phyloP scores from a whole-genome alignment of 2,329 filamentous ascomycete genomes.

The Didymella lethalis region DNA sequence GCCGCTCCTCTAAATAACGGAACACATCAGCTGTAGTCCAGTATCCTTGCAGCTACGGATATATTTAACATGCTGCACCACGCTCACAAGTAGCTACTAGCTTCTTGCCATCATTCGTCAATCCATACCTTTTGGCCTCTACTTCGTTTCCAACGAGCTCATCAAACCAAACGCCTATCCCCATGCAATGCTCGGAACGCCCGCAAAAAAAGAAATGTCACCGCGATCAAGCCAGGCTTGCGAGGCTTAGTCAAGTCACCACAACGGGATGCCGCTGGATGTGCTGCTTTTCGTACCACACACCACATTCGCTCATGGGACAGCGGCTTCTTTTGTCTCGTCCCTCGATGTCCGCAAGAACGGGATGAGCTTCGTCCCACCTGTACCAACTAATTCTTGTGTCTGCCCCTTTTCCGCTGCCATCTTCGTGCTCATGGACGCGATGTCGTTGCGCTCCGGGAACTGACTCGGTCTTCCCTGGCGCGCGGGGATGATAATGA shows the following conservation, averaged over 20 bases:
- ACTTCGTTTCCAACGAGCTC: background rate
- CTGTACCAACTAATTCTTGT: constrained; percentile 57
- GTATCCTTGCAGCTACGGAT: background rate
- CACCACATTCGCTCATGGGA: constrained; percentile 10
- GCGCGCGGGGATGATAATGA: constrained; percentile 58
- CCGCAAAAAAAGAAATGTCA: background rate
- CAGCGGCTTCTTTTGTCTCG: constrained; percentile 56
- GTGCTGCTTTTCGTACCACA: background rate
- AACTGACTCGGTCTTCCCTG: constrained; percentile 33
- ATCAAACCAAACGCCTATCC: constrained; percentile 6
- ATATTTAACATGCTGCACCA: background rate
- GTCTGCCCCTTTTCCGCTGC: constrained; percentile 43
- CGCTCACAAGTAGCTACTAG: background rate
- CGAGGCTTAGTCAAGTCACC: background rate
- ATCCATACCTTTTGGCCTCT: background rate
- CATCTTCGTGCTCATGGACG: constrained; percentile 55
- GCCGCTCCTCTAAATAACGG: background rate
- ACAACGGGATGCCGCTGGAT: too few species aligned
- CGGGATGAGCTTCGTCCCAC: constrained; percentile 62
- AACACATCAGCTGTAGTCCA: background rate
- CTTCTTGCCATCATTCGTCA: background rate
- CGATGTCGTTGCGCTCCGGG: constrained; percentile 51
- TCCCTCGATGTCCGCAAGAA: constrained; percentile 63
- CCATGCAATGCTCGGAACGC: constrained; percentile 7
- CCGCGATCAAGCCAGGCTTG: background rate